Evolutionary conservation across 108 stramenopile genomes (phyloP), one percentile per base, ranked within the genome.

Genomic region (Nannochloropsis gaditana): DNA sequence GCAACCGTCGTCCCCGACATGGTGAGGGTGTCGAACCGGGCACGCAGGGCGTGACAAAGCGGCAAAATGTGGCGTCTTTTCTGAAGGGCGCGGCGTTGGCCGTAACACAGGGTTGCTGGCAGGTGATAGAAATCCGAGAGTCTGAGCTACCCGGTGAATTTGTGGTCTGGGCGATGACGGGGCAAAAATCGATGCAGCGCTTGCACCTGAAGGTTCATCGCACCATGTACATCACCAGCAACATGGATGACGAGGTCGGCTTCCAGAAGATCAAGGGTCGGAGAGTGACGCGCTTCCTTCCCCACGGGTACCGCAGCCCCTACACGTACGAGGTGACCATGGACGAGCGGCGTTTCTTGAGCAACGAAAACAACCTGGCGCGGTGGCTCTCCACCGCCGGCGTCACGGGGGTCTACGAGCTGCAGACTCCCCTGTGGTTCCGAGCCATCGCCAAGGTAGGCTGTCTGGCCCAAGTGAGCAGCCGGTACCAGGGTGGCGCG

Each of bases 71-170:
- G 89, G 93, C 81, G 93, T 82, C 83, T 43, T 83, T 84, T 83
- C 73, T 84, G 9, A 87, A 82, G 44, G 15, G 83, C 5, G 86
- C 86, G 15, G 50, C 44, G 42, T 73, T 82, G 44, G 43, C 21
- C 42, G 83, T 83, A 21, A 15, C 42, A 19, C 87, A 86, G 17
- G 41, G 83, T n/a, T 45, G 94, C 83, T 95, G 95, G 96, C 96
- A 98, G 85, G 91, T 98, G 41, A 88, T 98, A 59, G 99, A 99
- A 90, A 85, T 97, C 31, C 94, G 96, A 41, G 95, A 96, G 15
- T 88, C 93, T 84, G 89, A 94, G 44, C 90, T 90, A 9, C 95
- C 92, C 10, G 98, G 98, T 44, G 93, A 90, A 21, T 94, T 97
- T 84, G 86, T 92, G n/a, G 89, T 96, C 2, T 98, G 94, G 92